Evolutionary conservation across 495 filamentous ascomycete species (phyloP).

Genomic region (Rhypophila decipiens): DNA sequence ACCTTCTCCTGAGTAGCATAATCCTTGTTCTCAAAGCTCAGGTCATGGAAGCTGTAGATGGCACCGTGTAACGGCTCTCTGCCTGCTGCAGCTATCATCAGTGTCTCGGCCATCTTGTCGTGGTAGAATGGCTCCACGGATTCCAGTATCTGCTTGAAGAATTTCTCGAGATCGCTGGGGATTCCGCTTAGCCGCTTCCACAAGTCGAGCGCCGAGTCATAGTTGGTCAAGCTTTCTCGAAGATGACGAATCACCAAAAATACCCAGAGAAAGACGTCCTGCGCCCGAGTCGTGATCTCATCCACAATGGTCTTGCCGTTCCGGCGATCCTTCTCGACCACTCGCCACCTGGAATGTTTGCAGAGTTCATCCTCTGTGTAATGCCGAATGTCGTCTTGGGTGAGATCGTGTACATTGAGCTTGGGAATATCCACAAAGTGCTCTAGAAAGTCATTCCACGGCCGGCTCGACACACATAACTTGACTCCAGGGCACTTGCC

Average conservation of each 20-base stretch:
- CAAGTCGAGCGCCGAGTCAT: conserved; percentile 19
- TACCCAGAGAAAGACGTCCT: conserved; percentile 42
- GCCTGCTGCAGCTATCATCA: conserved; percentile 9
- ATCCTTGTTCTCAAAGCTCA: conserved; percentile 4
- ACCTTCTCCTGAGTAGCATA: conserved; percentile 2
- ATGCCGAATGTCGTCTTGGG: conserved; percentile 21
- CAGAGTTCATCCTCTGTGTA: conserved; percentile 1
- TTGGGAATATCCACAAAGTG: conserved; percentile 23
- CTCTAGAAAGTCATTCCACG: conserved; percentile 39
- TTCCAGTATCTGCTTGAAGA: conserved; percentile 20
- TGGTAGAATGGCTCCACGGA: conserved; percentile 10
- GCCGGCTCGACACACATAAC: conserved; percentile 45
- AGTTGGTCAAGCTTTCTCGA: conserved; percentile 22
- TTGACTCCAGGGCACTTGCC: conserved; percentile 24
- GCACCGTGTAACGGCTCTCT: conserved; percentile 4
- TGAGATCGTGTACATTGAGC: conserved; percentile 19
- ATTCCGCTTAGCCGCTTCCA: conserved; percentile 15
- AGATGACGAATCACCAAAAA: conserved; percentile 25
- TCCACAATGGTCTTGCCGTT: not conserved
- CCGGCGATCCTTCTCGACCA: not conserved
- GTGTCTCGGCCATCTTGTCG: conserved; percentile 2
- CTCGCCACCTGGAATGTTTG: conserved; percentile 1
- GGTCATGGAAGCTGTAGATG: conserved; percentile 10
- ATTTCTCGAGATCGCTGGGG: conserved; percentile 21
- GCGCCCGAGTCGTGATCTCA: conserved; percentile 4